phyloP scores from a whole-genome alignment of 1,284 basidiomycete species.

The Boletus semigastroideus region DNA sequence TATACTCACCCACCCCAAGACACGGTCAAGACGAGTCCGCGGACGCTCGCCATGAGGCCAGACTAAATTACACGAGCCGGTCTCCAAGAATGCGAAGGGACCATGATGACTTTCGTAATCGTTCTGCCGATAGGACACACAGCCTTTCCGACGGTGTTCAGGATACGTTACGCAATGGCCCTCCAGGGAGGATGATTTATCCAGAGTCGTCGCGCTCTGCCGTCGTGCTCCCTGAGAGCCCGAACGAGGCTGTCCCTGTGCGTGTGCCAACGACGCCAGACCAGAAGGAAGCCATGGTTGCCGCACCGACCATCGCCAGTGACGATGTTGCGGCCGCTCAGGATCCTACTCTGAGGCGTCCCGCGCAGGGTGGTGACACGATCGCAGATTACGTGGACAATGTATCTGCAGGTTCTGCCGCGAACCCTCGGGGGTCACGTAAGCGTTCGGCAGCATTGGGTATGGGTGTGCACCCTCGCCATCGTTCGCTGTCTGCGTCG shows the following conservation, averaged over 20 bases:
- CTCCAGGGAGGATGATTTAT: neutral
- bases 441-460: slow-evolving; percentile 10
- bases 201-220: neutral
- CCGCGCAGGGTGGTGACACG: neutral
- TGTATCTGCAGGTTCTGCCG: slow-evolving; percentile 12
- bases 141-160: neutral
- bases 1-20: neutral
- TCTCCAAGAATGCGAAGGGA: slow-evolving; percentile 6
- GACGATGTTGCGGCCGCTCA: slow-evolving; percentile 2
- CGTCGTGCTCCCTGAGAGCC: neutral
- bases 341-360: neutral
- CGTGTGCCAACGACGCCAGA: neutral
- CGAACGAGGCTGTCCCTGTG: neutral
- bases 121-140: neutral
- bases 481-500: slow-evolving; percentile 44
- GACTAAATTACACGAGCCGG: neutral
- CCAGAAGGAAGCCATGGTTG: neutral
- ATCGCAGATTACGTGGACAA: slow-evolving; percentile 18
- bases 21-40: slow-evolving; percentile 2
- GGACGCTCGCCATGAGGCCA: slow-evolving; percentile 5
- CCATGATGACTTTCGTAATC: neutral
- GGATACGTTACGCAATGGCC: slow-evolving; percentile 4
- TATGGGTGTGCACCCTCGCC: slow-evolving; percentile 28
- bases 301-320: neutral
- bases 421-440: slow-evolving; percentile 15